Evolutionary conservation across 1,284 basidiomycete species (phyloP).

Genomic region (Pascua sp.): DNA sequence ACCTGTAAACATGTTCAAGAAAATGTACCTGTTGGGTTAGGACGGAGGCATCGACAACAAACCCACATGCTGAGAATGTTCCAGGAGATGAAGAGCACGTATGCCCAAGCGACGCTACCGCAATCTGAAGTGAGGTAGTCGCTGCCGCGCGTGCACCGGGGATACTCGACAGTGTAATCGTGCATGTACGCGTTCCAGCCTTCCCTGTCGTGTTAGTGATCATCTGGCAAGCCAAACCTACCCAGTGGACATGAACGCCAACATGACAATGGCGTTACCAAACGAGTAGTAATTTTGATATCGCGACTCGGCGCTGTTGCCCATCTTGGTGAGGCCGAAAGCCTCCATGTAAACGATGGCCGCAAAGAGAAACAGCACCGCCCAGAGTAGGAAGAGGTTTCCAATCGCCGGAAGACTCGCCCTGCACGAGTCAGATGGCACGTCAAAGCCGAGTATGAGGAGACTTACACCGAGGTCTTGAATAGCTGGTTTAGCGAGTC

Average conservation of each 20-base stretch:
- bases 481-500: slow-evolving; percentile 91
- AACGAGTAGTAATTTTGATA: slow-evolving; percentile 80
- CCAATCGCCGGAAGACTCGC: slow-evolving; percentile 84
- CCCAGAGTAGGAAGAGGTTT: slow-evolving; percentile 83
- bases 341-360: slow-evolving; percentile 87
- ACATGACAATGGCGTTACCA: slow-evolving; percentile 77
- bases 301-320: slow-evolving; percentile 61
- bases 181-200: slow-evolving; percentile 81
- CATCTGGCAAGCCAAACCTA: slow-evolving; percentile 51
- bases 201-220: slow-evolving; percentile 63
- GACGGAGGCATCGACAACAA: too few species aligned
- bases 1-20: slow-evolving; percentile 92
- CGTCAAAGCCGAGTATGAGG: too few species aligned
- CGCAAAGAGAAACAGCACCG: slow-evolving; percentile 88
- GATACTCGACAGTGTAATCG: slow-evolving; percentile 74
- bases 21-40: slow-evolving; percentile 66
- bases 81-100: slow-evolving; percentile 89
- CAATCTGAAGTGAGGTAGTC: slow-evolving; percentile 78
- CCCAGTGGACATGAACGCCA: slow-evolving; percentile 58
- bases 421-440: slow-evolving; percentile 47
- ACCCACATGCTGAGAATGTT: slow-evolving; percentile 89
- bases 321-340: slow-evolving; percentile 89
- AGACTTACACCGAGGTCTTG: slow-evolving; percentile 84
- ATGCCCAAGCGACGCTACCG: slow-evolving; percentile 81
- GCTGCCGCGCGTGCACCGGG: slow-evolving; percentile 66